Conservation (phyloP, 495 filamentous ascomycete species). For the Lichenothelia convexa region DNA sequence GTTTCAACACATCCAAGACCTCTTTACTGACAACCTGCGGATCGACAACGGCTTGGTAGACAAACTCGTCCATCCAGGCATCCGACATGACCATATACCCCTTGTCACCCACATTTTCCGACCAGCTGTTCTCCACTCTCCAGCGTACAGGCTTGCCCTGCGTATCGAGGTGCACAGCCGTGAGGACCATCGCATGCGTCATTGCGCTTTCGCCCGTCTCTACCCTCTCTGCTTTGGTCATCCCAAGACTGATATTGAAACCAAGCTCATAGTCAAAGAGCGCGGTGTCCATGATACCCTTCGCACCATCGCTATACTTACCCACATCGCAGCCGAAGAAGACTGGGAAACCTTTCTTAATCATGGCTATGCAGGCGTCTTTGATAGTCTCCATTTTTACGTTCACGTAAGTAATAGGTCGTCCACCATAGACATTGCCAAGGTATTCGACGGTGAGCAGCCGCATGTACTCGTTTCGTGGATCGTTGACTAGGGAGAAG, state of each 20-base stretch:
- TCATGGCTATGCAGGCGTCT: conserved; percentile 52
- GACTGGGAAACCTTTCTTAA: conserved; percentile 45
- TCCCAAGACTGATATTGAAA: conserved; percentile 50
- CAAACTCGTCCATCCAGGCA: conserved; percentile 73
- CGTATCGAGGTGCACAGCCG: conserved; percentile 56
- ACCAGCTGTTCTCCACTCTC: conserved; percentile 80
- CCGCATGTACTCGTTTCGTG: conserved; percentile 48
- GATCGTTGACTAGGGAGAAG: conserved; percentile 71
- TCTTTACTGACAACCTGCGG: conserved; percentile 45
- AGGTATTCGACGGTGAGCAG: conserved; percentile 59
- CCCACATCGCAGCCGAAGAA: conserved; percentile 85
- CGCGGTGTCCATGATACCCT: conserved; percentile 60
- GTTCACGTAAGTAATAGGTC: conserved; percentile 61
- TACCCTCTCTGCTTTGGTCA: conserved; percentile 56
- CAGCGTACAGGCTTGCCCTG: conserved; percentile 48
- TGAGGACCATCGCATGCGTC: conserved; percentile 87
- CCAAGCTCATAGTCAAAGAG: conserved; percentile 60
- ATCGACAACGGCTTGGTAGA: conserved; percentile 76
- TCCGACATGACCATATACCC: conserved; percentile 83
- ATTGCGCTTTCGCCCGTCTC: conserved; percentile 54
- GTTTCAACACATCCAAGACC: conserved; percentile 46
- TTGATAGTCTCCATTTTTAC: conserved; percentile 58
- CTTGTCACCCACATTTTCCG: conserved; percentile 40
- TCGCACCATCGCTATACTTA: conserved; percentile 44
- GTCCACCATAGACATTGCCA: conserved; percentile 59